Base-by-base conservation (phyloP, 768 basidiomycete genomes). In the Punctularia strigosozonata region DNA sequence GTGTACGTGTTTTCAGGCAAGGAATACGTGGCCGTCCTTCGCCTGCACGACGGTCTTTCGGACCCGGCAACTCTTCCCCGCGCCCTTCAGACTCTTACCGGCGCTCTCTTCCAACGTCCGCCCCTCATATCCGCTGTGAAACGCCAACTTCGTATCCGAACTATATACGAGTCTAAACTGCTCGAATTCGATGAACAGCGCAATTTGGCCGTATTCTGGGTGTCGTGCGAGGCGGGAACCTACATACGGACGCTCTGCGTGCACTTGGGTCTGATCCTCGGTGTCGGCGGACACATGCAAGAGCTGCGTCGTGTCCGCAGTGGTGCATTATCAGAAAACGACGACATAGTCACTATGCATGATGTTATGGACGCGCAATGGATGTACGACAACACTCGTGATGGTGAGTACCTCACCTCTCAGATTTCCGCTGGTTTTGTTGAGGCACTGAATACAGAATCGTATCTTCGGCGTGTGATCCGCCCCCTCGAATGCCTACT, bases 201-300 rank as follows among this genome's bases (percentile, higher is more conserved):
- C 37, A 92, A 95, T 53, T 75, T 99, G 38, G 89, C 76, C 28
- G 92, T 99, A 15, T 99, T 98, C 68, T 94, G 90, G 89, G 95
- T 97, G 18, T 90, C 86, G 17, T 99, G 95, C 57, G 95, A 99
- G 58, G 95, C 95, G 25, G 95, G 95, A 43, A 88, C 85, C n/a
- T 87, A 87, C 47, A 87, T 87, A 49, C 83, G 95, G 57, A 99
- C 95, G 1, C 71, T 99, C 32, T 99, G 95, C 58, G 95, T 99
- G 12, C 95, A 99, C 62, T 65, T 99, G 39, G 95, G 95, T 42
- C 69, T 99, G 37, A 44, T 99, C 30, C 68, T 97, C 25, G 95
- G 95, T 44, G 94, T 98, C 21, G 95, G 95, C 18, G 95, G 92
- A n/a, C 95, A 99, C 61, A 99, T 99, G 95, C 94, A 99, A 64